A percentile compares a stretch with the other conserved stretches of the same genome.
These are phyloP conservation scores for Aquanectria penicillioides DNA, from an alignment of 2,329 filamentous ascomycete genomes.

Conservation along the genomic window DNA sequence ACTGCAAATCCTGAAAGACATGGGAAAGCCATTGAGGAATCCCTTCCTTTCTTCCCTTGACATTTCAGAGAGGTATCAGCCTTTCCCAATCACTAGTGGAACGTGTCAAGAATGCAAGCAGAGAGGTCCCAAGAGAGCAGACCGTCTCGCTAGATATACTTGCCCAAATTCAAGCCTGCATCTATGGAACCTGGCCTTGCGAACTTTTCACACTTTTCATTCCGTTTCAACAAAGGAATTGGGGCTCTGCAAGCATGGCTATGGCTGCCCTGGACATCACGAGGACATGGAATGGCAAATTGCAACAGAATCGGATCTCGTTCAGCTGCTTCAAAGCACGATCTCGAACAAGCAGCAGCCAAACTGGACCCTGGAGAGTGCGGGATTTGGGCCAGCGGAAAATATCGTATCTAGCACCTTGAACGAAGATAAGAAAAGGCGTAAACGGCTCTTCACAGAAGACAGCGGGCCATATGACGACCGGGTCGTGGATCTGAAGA, in stretches of 20 bases:
- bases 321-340: neutral
- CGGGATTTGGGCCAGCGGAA: neutral
- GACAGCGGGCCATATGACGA: neutral
- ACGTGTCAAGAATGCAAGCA: neutral
- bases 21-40: neutral
- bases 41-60: neutral
- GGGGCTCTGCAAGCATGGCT: neutral
- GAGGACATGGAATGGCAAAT: neutral
- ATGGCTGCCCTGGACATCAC: neutral
- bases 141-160: neutral
- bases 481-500: neutral
- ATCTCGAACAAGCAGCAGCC: neutral
- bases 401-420: neutral
- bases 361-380: neutral
- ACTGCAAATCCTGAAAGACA: neutral
- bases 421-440: neutral
- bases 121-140: neutral
- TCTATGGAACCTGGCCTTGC: neutral
- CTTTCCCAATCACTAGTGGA: neutral
- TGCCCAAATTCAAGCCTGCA: neutral
- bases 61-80: neutral
- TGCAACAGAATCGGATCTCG: neutral
- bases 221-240: neutral
- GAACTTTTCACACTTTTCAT: slow-evolving; percentile 9
- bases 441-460: neutral